These are phyloP conservation scores for Rhizoctonia solani DNA, from an alignment of 1,284 basidiomycete genomes.

Conservation along the genomic window DNA sequence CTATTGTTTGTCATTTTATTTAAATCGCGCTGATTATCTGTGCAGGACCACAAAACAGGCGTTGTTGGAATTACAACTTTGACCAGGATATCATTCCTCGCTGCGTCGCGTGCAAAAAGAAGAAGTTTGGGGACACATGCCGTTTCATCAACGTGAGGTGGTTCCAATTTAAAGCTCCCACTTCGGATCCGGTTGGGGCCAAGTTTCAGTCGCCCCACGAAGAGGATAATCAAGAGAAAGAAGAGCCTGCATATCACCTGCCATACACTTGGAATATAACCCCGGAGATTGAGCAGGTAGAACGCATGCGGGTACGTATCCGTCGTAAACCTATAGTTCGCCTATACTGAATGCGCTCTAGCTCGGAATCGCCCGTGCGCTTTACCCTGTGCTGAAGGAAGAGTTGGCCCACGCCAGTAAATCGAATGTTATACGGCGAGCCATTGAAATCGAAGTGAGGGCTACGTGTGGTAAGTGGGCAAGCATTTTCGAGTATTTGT, in stretches of 20 bases:
- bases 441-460: conserved; percentile 75
- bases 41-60: conserved; percentile 1
- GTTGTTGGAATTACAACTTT: conserved; percentile 13
- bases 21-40: not conserved
- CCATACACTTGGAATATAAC: conserved; percentile 8
- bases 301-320: conserved; percentile 14
- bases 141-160: conserved; percentile 15
- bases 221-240: not conserved
- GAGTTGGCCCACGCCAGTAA: conserved; percentile 72
- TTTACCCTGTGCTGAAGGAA: conserved; percentile 67
- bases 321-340: not conserved
- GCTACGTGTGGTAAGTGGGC: conserved; percentile 75
- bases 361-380: conserved; percentile 67
- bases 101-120: conserved; percentile 14
- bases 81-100: conserved; percentile 9
- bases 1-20: not conserved
- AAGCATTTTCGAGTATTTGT: conserved; percentile 33
- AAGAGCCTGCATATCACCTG: not conserved
- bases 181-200: not conserved
- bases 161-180: not conserved
- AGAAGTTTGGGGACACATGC: conserved; percentile 27
- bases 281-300: conserved; percentile 8
- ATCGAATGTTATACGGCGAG: conserved; percentile 66
- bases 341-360: conserved; percentile 41
- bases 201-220: conserved; percentile 8